Base-by-base conservation (phyloP, 768 basidiomycete genomes). In the Rhodosporidiobolus odoratus region DNA sequence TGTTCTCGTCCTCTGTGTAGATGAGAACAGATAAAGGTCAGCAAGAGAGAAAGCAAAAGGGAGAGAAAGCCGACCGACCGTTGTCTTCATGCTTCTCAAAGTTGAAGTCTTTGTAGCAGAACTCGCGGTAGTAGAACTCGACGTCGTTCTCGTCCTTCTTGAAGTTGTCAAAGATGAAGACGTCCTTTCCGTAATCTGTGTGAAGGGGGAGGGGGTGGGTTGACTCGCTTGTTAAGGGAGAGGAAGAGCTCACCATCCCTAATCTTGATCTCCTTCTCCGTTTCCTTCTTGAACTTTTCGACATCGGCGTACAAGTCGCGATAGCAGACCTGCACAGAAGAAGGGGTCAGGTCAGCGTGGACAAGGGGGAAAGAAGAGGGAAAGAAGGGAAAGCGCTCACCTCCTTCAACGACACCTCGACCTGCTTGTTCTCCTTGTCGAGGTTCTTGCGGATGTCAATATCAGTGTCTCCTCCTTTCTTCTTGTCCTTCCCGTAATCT, bases 91-190 rank as follows among this genome's bases (percentile, higher is more conserved):
- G 50, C 50, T 52, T 52, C 50, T 52, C 32, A 30, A 52, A 52
- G 50, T 52, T 52, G 50, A 52, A 52, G 25, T 52, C 50, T 30
- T 52, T 52, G 50, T 52, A 52, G 50, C 50, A n/a, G n/a, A n/a
- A n/a, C n/a, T n/a, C n/a, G n/a, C n/a, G n/a, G n/a, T n/a, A n/a
- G n/a, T n/a, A n/a, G n/a, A n/a, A n/a, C n/a, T n/a, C n/a, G n/a
- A n/a, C n/a, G n/a, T n/a, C n/a, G n/a, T n/a, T n/a, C n/a, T 52
- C 12, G 50, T 52, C 50, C 50, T 16, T 52, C 19, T 25, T 17
- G 50, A 52, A 52, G 50, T 30, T 30, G 25, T 52, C 50, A 52
- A 27, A 52, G 50, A 52, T 52, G 50, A 52, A 52, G 50, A 52
- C 50, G 50, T 52, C 50, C 50, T 52, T 52, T 25, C 50, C 50